Conservation (phyloP, 2,329 filamentous ascomycete species). For the Colletotrichum sublineola region DNA sequence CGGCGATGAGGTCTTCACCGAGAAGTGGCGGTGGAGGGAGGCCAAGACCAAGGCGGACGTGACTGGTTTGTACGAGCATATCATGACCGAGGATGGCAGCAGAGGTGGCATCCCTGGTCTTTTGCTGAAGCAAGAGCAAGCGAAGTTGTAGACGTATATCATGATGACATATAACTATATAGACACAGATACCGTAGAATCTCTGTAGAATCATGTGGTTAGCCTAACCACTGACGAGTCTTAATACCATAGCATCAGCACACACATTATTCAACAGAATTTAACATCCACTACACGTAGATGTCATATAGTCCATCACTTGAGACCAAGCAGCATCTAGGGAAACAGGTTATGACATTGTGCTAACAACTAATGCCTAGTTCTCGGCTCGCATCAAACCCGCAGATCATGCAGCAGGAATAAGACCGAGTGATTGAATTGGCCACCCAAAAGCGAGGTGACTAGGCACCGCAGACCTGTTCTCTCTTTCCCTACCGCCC, state of each 20-base stretch:
- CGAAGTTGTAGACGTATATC: conserved; percentile 25
- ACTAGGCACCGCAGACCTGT: conserved; percentile 1
- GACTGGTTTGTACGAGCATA: conserved; percentile 52
- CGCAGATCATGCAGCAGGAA: conserved; percentile 10
- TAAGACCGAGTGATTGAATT: conserved; percentile 30
- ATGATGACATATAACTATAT: not conserved
- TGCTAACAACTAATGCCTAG: conserved; percentile 3
- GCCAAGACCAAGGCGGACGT: conserved; percentile 56
- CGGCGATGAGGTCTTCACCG: conserved; percentile 63
- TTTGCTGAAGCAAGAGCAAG: conserved; percentile 60
- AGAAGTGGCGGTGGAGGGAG: conserved; percentile 75
- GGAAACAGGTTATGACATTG: conserved; percentile 27
- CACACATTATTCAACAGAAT: not conserved
- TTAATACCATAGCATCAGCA: not conserved
- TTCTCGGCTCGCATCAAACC: conserved; percentile 24
- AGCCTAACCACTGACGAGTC: not conserved
- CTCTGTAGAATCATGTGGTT: not conserved
- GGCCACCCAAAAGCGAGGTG: not conserved
- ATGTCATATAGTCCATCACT: not conserved
- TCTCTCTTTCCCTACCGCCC: not conserved
- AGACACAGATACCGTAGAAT: not conserved
- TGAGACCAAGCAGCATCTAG: not conserved
- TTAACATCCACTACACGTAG: not conserved
- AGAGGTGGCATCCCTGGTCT: conserved; percentile 63
- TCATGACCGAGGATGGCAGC: conserved; percentile 67